Conservation (phyloP, 2,329 filamentous ascomycete genomes). For the Ciborinia camelliae region DNA sequence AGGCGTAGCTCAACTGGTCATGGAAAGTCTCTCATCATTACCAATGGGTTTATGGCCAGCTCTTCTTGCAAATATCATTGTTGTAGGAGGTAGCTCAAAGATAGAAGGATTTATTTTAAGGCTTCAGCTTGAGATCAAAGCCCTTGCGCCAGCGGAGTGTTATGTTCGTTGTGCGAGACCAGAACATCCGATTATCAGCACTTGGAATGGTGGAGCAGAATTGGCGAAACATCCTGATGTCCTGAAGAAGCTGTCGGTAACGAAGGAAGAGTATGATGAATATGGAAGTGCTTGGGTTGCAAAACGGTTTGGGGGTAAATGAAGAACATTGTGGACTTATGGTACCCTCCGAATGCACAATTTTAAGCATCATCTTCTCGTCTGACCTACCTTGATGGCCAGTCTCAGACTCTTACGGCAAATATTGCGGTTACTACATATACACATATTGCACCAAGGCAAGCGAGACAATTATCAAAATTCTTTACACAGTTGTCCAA, state of each 20-base stretch:
- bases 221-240: slow-evolving; percentile 66
- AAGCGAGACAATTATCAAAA: background rate
- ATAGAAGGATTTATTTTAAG: slow-evolving; percentile 80
- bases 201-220: slow-evolving; percentile 81
- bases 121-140: slow-evolving; percentile 70
- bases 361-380: background rate
- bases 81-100: slow-evolving; percentile 81
- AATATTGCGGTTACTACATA: background rate
- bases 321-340: background rate
- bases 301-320: slow-evolving; percentile 60
- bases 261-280: slow-evolving; percentile 87
- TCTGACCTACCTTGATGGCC: background rate
- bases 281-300: slow-evolving; percentile 72
- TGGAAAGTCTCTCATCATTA: slow-evolving; percentile 71
- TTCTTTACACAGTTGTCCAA: background rate
- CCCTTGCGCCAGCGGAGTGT: slow-evolving; percentile 71
- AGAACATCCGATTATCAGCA: slow-evolving; percentile 70
- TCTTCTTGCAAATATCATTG: slow-evolving; percentile 79
- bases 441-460: background rate
- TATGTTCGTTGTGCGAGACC: slow-evolving; percentile 69
- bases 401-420: background rate
- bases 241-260: slow-evolving; percentile 68
- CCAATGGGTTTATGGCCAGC: slow-evolving; percentile 82
- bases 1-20: slow-evolving; percentile 76
- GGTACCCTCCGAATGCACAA: background rate